phyloP scores from a whole-genome alignment of 23 red algal genomes.

The Agarophyton chilense region DNA sequence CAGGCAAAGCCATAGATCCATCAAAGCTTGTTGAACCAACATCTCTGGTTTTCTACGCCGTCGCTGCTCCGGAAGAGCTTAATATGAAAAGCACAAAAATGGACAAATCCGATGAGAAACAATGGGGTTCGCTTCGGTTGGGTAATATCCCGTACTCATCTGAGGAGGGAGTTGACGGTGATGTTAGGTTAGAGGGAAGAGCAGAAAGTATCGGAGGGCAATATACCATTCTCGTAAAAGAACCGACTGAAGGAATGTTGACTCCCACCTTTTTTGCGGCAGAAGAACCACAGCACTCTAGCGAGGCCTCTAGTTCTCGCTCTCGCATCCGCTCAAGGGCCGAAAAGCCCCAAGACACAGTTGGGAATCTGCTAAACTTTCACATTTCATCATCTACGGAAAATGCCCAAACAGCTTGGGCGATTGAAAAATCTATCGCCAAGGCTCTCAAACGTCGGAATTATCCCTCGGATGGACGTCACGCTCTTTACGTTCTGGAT shows the following conservation, averaged over 20 bases:
- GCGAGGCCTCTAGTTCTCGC: slow-evolving; percentile 20
- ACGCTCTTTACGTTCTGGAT: slow-evolving; percentile 7
- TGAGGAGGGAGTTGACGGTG: slow-evolving; percentile 18
- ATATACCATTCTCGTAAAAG: slow-evolving; percentile 35
- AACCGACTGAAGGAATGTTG: slow-evolving; percentile 27
- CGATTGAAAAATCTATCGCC: slow-evolving; percentile 43
- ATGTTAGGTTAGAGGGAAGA: slow-evolving; percentile 36
- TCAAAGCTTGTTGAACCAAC: slow-evolving; percentile 11
- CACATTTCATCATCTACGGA: slow-evolving; percentile 11
- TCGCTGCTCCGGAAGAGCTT: slow-evolving; percentile 58
- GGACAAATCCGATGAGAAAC: background rate
- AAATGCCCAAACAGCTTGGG: slow-evolving; percentile 23
- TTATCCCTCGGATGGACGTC: background rate
- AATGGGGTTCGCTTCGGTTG: slow-evolving; percentile 57
- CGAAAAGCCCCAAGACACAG: background rate
- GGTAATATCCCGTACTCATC: background rate
- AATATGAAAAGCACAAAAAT: background rate
- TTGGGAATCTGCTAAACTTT: slow-evolving; percentile 1
- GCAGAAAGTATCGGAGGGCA: slow-evolving; percentile 51
- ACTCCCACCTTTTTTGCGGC: background rate
- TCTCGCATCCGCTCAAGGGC: slow-evolving; percentile 34
- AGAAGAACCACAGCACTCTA: background rate
- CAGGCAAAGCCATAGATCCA: slow-evolving; percentile 39
- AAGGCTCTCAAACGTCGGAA: slow-evolving; percentile 7
- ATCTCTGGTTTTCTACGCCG: slow-evolving; percentile 69